phyloP scores from a whole-genome alignment of 1,284 basidiomycete species.

The Cystobasidium sp. region DNA sequence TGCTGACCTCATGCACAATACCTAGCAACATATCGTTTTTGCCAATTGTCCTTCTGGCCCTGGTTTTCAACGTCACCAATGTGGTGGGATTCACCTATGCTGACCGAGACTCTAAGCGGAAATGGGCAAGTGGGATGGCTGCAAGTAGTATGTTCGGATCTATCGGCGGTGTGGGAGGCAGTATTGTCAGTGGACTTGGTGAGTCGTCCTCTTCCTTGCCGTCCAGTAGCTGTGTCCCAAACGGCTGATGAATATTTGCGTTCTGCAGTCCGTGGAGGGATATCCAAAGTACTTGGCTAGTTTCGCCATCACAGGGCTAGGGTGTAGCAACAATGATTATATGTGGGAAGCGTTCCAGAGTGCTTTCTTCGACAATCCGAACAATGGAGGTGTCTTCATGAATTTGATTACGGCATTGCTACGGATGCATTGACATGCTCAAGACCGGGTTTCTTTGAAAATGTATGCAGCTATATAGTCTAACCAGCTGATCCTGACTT shows the following conservation, averaged over 20 bases:
- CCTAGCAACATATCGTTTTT: constrained; percentile 51
- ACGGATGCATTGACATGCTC: too few relatives aligned
- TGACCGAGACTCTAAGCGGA: constrained; percentile 48
- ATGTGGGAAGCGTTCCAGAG: too few relatives aligned
- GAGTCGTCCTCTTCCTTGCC: background rate
- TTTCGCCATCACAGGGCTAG: background rate
- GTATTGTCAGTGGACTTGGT: constrained; percentile 48
- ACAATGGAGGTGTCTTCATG: too few relatives aligned
- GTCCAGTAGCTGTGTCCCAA: background rate
- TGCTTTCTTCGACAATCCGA: too few relatives aligned
- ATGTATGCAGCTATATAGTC: too few relatives aligned
- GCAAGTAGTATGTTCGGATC: constrained; percentile 49
- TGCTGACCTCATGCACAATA: background rate
- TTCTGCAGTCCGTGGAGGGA: constrained; percentile 35
- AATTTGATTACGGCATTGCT: too few relatives aligned
- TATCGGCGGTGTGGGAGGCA: constrained; percentile 51
- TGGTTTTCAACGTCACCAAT: constrained; percentile 68
- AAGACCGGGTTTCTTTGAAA: too few relatives aligned
- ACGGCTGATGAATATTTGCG: background rate
- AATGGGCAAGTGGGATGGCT: constrained; percentile 53
- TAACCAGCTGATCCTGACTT: too few relatives aligned
- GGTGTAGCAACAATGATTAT: too few relatives aligned
- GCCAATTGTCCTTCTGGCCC: constrained; percentile 51
- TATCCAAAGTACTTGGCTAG: constrained; percentile 42
- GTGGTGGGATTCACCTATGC: constrained; percentile 61